Evolutionary conservation across 116 monocot species (phyloP).

Genomic region (Zostera marina): DNA sequence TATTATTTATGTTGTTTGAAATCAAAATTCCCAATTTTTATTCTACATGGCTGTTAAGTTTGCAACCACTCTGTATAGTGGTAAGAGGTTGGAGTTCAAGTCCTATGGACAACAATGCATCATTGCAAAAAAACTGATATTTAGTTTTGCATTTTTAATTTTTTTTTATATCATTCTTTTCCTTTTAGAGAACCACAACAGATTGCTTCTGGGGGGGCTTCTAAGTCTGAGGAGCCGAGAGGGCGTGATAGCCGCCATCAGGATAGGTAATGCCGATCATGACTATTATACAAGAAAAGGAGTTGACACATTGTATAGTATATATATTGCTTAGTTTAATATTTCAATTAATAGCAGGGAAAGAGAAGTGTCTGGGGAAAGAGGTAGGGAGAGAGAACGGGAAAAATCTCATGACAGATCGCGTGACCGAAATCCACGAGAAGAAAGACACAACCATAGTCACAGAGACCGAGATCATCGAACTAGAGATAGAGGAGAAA

Average conservation of each 20-base stretch:
- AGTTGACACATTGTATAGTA: no score
- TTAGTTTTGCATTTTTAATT: no score
- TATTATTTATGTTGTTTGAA: no score
- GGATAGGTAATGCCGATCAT: slow-evolving; percentile 21
- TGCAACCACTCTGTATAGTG: no score
- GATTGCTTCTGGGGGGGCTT: slow-evolving; percentile 18
- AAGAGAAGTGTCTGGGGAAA: slow-evolving; percentile 64
- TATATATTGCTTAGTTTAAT: not conserved
- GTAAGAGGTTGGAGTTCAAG: no score
- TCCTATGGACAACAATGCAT: no score
- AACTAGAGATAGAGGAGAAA: slow-evolving; percentile 29
- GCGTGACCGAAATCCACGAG: slow-evolving; percentile 35
- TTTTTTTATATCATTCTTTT: not conserved
- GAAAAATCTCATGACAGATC: slow-evolving; percentile 38
- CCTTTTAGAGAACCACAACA: slow-evolving; percentile 61
- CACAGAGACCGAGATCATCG: slow-evolving; percentile 43
- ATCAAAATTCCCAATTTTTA: no score
- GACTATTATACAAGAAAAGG: no score
- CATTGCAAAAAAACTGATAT: no score
- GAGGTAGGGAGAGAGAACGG: slow-evolving; percentile 37
- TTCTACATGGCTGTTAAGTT: no score
- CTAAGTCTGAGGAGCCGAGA: slow-evolving; percentile 77
- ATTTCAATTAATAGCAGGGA: slow-evolving; percentile 10
- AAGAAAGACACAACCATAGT: slow-evolving; percentile 59
- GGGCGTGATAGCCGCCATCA: slow-evolving; percentile 43